These are phyloP conservation scores for Coniochaeta sp. DNA, from an alignment of 2,329 filamentous ascomycete species.

Conservation along the genomic window DNA sequence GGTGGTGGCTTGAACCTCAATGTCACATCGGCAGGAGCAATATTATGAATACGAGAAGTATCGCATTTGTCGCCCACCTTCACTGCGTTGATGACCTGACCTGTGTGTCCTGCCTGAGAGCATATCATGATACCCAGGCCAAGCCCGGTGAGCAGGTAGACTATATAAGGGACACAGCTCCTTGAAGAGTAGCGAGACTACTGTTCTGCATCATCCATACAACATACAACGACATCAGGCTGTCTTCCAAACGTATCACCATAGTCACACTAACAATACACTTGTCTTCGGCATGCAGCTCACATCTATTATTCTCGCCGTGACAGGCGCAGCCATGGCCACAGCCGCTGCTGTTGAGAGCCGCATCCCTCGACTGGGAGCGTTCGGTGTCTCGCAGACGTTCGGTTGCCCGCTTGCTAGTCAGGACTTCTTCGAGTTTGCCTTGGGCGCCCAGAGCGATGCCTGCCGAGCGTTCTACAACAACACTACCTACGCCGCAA, in stretches of 20 bases:
- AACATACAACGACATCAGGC: too few species aligned
- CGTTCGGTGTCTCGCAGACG: constrained; percentile 1
- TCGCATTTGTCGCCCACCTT: neutral
- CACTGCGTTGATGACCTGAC: neutral
- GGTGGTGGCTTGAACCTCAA: neutral
- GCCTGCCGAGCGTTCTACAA: constrained; percentile 5
- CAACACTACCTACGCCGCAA: constrained; percentile 4
- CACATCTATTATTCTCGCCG: neutral
- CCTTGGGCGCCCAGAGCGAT: neutral
- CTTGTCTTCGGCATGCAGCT: neutral
- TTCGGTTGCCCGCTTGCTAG: constrained; percentile 1
- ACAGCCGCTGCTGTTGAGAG: neutral
- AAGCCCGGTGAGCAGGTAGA: neutral
- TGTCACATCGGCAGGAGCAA: neutral
- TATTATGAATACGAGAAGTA: neutral
- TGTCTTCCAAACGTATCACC: neutral
- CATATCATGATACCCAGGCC: neutral
- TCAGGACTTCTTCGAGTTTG: constrained; percentile 1
- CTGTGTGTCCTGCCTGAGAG: neutral
- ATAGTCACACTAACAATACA: neutral
- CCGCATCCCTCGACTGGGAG: constrained; percentile 4
- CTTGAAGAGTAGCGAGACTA: neutral
- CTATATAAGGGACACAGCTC: neutral
- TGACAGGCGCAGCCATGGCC: neutral
- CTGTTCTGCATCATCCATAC: neutral